A percentile compares a stretch with the other conserved stretches of the same genome.
Conservation (phyloP, 331 rosid genomes). For the Cydonia oblonga region DNA sequence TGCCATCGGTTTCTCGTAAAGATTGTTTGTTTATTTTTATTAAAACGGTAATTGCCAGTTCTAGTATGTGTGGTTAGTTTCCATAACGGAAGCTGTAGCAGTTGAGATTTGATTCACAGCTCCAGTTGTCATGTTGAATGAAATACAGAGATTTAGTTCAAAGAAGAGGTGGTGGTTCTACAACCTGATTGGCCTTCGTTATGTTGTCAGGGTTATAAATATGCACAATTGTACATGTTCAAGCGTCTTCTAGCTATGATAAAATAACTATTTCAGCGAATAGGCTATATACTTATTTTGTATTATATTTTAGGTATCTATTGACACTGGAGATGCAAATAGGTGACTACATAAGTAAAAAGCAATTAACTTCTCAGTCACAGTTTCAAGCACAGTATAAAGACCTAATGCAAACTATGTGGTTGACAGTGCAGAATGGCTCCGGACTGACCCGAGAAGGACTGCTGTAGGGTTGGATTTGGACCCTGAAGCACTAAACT, state of each 20-base stretch:
- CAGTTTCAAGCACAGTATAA: neutral
- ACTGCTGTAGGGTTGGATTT: constrained; percentile 88
- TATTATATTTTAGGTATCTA: neutral
- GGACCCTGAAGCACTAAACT: constrained; percentile 65
- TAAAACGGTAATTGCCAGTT: neutral
- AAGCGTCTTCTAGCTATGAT: neutral
- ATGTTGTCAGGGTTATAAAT: neutral
- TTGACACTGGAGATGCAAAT: neutral
- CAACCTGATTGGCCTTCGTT: neutral
- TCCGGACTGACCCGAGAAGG: constrained; percentile 66
- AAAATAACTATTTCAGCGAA: neutral
- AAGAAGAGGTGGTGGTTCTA: neutral
- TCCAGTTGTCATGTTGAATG: neutral
- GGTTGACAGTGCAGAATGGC: constrained; percentile 56
- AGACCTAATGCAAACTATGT: constrained; percentile 7
- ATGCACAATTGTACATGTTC: neutral
- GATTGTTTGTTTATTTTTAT: neutral
- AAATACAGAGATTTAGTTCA: neutral
- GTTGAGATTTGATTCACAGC: neutral
- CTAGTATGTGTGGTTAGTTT: neutral
- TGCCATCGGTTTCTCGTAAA: neutral
- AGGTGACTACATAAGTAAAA: neutral
- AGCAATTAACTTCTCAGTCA: neutral
- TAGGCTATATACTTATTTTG: too few relatives aligned
- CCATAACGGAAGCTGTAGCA: neutral